Percentiles rank a stretch among this genome's conserved stretches.
Conservation (phyloP, 2,329 filamentous ascomycete species). For the Conoideocrella luteorostrata region DNA sequence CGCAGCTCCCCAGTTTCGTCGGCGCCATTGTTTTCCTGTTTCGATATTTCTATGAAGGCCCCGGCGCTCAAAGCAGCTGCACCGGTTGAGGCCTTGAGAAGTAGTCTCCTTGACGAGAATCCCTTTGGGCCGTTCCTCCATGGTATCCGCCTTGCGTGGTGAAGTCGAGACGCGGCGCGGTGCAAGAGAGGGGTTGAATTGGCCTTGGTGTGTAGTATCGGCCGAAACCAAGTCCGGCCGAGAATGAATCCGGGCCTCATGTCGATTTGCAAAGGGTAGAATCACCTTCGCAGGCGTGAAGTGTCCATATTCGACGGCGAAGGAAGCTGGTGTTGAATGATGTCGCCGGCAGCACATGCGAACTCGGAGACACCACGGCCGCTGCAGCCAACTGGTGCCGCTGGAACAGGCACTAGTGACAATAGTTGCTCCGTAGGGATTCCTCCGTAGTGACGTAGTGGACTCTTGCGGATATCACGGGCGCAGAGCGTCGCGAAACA, state of each 20-base stretch:
- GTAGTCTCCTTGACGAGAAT: slow-evolving; percentile 17
- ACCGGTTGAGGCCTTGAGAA: slow-evolving; percentile 34
- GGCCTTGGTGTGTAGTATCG: slow-evolving; percentile 23
- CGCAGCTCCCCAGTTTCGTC: slow-evolving; percentile 69
- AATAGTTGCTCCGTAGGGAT: background rate
- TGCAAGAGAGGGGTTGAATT: slow-evolving; percentile 15
- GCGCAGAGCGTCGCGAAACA: too few species aligned
- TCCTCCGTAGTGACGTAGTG: slow-evolving; percentile 17
- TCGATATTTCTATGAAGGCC: slow-evolving; percentile 52
- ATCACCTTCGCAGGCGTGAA: slow-evolving; percentile 4
- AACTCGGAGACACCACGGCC: too few species aligned
- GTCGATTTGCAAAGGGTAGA: slow-evolving; percentile 20
- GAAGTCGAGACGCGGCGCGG: slow-evolving; percentile 20
- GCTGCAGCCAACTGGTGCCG: too few species aligned
- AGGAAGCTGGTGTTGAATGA: background rate
- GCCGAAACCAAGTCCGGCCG: slow-evolving; percentile 38
- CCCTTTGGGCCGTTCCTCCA: slow-evolving; percentile 14
- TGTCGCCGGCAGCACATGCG: background rate
- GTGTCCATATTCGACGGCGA: slow-evolving; percentile 14
- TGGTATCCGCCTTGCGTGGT: slow-evolving; percentile 18
- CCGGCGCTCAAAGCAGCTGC: slow-evolving; percentile 43
- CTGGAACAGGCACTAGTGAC: background rate
- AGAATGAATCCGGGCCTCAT: slow-evolving; percentile 41
- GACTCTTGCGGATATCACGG: too few species aligned
- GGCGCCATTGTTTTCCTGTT: slow-evolving; percentile 42